Evolutionary conservation across 371 early-diverging fungal species (phyloP).

Genomic region (Apophysomyces elegans): DNA sequence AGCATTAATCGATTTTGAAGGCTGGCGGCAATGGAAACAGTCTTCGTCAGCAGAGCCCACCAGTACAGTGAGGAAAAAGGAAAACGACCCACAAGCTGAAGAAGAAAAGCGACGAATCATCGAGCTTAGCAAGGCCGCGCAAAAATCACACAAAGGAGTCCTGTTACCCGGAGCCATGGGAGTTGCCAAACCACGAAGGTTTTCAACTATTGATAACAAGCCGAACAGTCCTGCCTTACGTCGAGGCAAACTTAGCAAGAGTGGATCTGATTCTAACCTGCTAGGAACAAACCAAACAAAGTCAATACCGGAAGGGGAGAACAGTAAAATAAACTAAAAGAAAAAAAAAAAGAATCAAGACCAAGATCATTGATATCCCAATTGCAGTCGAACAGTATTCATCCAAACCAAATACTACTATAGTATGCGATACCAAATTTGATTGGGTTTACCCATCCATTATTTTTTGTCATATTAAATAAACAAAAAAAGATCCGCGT

Average conservation of each 20-base stretch:
- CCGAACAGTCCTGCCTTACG: not conserved
- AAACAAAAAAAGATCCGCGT: too few relatives aligned
- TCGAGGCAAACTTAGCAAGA: slow-evolving; percentile 15
- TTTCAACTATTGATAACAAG: slow-evolving; percentile 23
- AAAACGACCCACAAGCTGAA: slow-evolving; percentile 1
- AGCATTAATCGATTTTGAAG: slow-evolving; percentile 85
- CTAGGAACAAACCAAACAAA: slow-evolving; percentile 12
- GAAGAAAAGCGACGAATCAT: not conserved
- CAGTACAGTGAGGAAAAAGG: not conserved
- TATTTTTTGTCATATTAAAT: too few relatives aligned
- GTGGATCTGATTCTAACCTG: slow-evolving; percentile 23
- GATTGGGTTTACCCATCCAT: too few relatives aligned
- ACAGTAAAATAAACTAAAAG: slow-evolving; percentile 4
- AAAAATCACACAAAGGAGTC: slow-evolving; percentile 20
- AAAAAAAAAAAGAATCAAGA: slow-evolving; percentile 3
- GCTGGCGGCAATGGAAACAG: slow-evolving; percentile 76
- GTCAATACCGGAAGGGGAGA: not conserved
- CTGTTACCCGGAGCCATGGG: slow-evolving; percentile 31
- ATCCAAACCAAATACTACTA: too few relatives aligned
- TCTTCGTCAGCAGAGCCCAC: slow-evolving; percentile 17
- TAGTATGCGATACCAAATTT: too few relatives aligned
- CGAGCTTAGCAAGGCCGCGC: slow-evolving; percentile 4
- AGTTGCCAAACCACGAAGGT: slow-evolving; percentile 23
- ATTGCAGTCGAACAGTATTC: not conserved
- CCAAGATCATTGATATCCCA: not conserved